Conservation (phyloP, 2,329 filamentous ascomycete species). For the Curvularia spicifera region DNA sequence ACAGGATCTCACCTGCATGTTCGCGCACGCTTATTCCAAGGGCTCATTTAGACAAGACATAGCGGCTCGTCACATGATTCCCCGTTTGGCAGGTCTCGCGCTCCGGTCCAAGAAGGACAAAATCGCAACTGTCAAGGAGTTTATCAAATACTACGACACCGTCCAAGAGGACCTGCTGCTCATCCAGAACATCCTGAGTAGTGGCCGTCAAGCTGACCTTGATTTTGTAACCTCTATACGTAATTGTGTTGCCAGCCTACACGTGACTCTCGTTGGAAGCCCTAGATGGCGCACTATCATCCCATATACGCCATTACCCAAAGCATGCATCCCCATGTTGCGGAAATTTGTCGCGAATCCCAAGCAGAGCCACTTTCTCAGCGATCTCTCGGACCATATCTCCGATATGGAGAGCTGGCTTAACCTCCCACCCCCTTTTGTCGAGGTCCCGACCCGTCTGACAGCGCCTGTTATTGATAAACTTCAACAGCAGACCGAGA, state of each 20-base stretch:
- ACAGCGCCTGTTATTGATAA: neutral
- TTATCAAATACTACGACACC: slow-evolving; percentile 6
- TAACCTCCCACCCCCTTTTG: neutral
- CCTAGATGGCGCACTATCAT: slow-evolving; percentile 10
- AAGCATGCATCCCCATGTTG: slow-evolving; percentile 1
- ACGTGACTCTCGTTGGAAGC: neutral
- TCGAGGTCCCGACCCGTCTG: neutral
- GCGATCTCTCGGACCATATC: slow-evolving; percentile 2
- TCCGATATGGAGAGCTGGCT: slow-evolving; percentile 15
- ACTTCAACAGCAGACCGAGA: neutral
- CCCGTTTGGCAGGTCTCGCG: slow-evolving; percentile 7
- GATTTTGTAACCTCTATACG: slow-evolving; percentile 1
- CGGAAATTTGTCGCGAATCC: neutral
- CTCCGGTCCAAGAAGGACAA: neutral
- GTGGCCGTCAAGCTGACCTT: neutral
- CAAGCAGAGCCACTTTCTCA: neutral
- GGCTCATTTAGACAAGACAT: slow-evolving; percentile 4
- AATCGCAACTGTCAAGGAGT: slow-evolving; percentile 2
- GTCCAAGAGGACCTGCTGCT: slow-evolving; percentile 4
- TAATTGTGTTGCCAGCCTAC: slow-evolving; percentile 1
- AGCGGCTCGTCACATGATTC: slow-evolving; percentile 8
- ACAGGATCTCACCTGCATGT: slow-evolving; percentile 9
- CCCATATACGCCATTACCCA: slow-evolving; percentile 12
- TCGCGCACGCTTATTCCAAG: slow-evolving; percentile 3
- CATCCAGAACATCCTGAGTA: neutral